Base-by-base conservation (phyloP, 208 protist species). In the Acanthamoeba lenticulata region DNA sequence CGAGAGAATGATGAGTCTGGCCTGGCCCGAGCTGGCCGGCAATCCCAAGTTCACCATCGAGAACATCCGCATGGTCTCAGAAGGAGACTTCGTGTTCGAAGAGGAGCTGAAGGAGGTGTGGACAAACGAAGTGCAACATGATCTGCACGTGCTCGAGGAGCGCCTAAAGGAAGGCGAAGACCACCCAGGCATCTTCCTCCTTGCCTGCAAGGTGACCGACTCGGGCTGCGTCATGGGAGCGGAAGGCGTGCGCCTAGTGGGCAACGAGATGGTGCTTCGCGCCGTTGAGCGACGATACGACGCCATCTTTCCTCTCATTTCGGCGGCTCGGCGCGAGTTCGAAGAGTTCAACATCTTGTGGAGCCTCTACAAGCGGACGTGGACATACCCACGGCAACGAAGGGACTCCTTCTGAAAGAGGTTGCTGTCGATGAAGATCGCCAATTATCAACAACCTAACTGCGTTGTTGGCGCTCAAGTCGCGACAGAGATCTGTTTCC, bases 91-190 rank as follows among this genome's bases (percentile, higher is more conserved):
- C 67, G 38, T 45, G 1, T 77, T 77, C 36, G 67, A 77, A 34
- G 67, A 77, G 32, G 67, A 77, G 38, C 67, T 77, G 36, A 77
- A 77, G 67, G 67, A 77, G 67, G 67, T 77, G 36, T 77, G 67
- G 67, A 77, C 67, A 9, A 44, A 27, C 67, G 67, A 77, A 34
- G 38, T 77, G 19, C 21, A 9, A 15, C 29, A 77, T 11, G 67
- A 77, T 13, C 67, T 77, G 67, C 36, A 24, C 27, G 32, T 77
- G 32, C 67, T 77, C 36, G 67, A 77, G 67, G 67, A 77, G 17
- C 67, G 67, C 27, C 32, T 77, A 19, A 13, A 27, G 32, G 67
- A 77, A 19, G 67, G 67, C 36, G 29, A 29, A 2, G 67, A 77
- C 67, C 67, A 77, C 67, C 17, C 29, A 2, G 32, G 67, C 32